Conservation (phyloP, 352 stramenopile species). For the Phytopythium delawarense region DNA sequence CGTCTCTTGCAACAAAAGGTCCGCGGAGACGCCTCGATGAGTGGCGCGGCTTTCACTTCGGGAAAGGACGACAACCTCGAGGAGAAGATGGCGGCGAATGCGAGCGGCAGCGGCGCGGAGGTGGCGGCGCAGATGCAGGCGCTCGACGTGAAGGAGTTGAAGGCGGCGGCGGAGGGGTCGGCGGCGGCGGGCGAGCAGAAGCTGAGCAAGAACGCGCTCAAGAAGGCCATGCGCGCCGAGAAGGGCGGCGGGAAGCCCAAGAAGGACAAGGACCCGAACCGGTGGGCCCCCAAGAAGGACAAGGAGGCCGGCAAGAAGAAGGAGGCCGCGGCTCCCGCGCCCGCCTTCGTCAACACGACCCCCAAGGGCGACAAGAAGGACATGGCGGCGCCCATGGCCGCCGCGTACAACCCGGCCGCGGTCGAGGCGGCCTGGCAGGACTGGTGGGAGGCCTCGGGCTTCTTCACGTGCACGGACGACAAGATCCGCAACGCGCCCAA, state of each 20-base stretch:
- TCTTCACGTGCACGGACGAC: conserved; percentile 93
- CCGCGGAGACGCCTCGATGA: not conserved
- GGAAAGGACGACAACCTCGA: not conserved
- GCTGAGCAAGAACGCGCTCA: conserved; percentile 95
- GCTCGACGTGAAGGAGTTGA: conserved; percentile 11
- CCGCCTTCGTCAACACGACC: conserved; percentile 90
- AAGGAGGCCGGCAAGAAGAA: conserved; percentile 87
- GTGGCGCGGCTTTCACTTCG: not conserved
- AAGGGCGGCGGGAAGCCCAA: conserved; percentile 88
- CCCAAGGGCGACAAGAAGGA: conserved; percentile 95
- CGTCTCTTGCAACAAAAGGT: not conserved
- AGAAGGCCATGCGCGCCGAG: conserved; percentile 89
- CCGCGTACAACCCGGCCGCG: conserved; percentile 94
- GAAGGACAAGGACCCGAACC: conserved; percentile 95
- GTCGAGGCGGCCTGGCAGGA: conserved; percentile 98
- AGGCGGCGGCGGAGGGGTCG: not conserved
- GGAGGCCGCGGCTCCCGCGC: conserved; percentile 25
- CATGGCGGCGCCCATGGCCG: conserved; percentile 86
- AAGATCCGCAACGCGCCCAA: conserved; percentile 67
- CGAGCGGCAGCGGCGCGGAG: not conserved
- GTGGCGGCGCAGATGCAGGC: conserved; percentile 8
- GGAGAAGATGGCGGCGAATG: conserved; percentile 1
- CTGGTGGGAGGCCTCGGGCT: conserved; percentile 97
- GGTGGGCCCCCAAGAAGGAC: conserved; percentile 82
- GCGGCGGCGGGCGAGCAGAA: conserved; percentile 34